Evolutionary conservation across 768 basidiomycete genomes (phyloP).

Genomic region (Pleurotus giganteus): DNA sequence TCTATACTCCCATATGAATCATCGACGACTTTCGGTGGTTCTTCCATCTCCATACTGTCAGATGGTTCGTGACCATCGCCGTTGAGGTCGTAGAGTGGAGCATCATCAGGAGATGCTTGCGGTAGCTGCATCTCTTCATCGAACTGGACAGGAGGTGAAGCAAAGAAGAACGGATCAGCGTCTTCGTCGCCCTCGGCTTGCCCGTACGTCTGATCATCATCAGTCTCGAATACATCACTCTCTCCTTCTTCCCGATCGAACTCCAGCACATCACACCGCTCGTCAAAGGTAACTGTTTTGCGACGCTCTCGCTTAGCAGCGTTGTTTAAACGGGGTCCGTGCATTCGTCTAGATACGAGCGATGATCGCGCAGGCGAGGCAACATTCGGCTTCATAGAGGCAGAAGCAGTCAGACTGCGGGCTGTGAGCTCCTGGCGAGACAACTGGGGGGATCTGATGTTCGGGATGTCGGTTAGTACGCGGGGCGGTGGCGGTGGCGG

Average conservation of each 20-base stretch:
- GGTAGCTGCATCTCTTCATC: neutral
- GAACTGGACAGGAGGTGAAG: neutral
- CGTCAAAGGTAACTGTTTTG: constrained; percentile 80
- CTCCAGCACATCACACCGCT: constrained; percentile 79
- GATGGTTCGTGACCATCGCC: constrained; percentile 28
- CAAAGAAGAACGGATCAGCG: constrained; percentile 14
- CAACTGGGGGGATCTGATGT: constrained; percentile 18
- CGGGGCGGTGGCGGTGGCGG: constrained; percentile 18
- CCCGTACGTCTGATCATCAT: constrained; percentile 15
- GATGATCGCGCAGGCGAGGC: constrained; percentile 62
- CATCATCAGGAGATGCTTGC: constrained; percentile 9
- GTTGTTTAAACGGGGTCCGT: constrained; percentile 68
- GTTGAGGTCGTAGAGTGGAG: constrained; percentile 9
- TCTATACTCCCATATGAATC: constrained; percentile 44
- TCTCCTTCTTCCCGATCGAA: constrained; percentile 63
- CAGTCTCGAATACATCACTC: constrained; percentile 24
- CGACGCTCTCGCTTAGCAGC: constrained; percentile 51
- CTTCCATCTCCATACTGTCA: constrained; percentile 44
- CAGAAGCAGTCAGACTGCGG: constrained; percentile 12
- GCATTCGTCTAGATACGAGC: constrained; percentile 69
- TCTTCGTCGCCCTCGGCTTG: constrained; percentile 19
- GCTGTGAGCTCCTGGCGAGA: constrained; percentile 24
- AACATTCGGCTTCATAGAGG: neutral
- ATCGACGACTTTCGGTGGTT: constrained; percentile 25
- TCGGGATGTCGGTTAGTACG: constrained; percentile 7